phyloP scores from a whole-genome alignment of 176 grass and related monocot genomes.

The Triticum turgidum region DNA sequence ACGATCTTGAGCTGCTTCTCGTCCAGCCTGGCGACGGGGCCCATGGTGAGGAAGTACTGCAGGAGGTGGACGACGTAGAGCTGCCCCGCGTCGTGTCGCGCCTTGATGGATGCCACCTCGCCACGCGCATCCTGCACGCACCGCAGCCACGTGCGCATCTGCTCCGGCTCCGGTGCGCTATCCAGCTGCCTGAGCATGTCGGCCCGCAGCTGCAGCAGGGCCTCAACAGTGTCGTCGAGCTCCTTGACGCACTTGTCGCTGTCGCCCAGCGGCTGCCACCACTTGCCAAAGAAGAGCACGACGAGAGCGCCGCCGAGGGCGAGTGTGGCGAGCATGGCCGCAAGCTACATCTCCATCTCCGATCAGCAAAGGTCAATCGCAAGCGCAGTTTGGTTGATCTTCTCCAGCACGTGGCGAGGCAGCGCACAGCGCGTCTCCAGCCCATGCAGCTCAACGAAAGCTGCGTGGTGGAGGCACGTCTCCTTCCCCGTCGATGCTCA shows the following conservation, averaged over 20 bases:
- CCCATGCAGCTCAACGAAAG: too few species aligned
- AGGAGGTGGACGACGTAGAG: conserved; percentile 48
- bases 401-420: background rate
- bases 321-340: conserved; percentile 36
- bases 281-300: conserved; percentile 51
- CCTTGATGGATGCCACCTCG: conserved; percentile 42
- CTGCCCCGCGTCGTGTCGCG: conserved; percentile 35
- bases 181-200: conserved; percentile 34
- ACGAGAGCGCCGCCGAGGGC: conserved; percentile 46
- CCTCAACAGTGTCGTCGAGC: conserved; percentile 37
- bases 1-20: conserved; percentile 48
- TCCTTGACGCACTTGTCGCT: conserved; percentile 44
- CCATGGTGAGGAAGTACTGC: conserved; percentile 46
- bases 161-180: conserved; percentile 8
- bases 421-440: too few species aligned
- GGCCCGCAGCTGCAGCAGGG: conserved; percentile 27
- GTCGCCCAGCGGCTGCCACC: conserved; percentile 51
- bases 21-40: conserved; percentile 16
- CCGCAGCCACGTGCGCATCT: conserved; percentile 43
- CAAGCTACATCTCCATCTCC: conserved; percentile 40
- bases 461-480: too few species aligned
- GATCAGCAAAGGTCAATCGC: background rate
- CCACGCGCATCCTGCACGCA: conserved; percentile 48
- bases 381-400: background rate
- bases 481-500: too few species aligned